Base-by-base conservation (phyloP, 1,284 basidiomycete genomes). In the Trichosporon faecale region DNA sequence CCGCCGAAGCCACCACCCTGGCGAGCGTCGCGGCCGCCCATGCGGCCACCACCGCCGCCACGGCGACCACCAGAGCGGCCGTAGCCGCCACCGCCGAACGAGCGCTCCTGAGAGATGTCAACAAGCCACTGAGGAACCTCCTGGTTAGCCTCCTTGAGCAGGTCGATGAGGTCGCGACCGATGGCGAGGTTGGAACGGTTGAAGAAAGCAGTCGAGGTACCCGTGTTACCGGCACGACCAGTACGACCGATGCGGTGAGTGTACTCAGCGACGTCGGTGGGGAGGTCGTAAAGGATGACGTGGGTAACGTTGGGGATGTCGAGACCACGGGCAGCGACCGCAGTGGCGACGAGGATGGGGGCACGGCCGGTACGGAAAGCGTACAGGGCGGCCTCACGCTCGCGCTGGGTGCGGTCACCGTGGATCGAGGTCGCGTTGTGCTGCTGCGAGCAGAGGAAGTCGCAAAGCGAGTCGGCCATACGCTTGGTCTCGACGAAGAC, bases 281-380 rank as follows among this genome's bases (percentile, higher is more conserved):
- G 96, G n/a, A 99, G 86, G 84, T 99, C 97, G 85, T 98, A 99
- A 85, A 83, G 77, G 86, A 99, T 88, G 79, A 99, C 96, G 84
- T 99, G 97, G 33, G 94, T 98, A 79, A 99, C 96, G 84, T 99
- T 97, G 77, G 97, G 97, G 77, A 99, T 99, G 86, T 99, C 96
- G 78, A 99, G 90, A 84, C 96, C 96, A 88, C 97, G 94, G 71
- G 97, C 96, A 66, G 96, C 96, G 71, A 99, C 97, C 68, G 96
- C 97, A 31, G 97, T 99, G 64, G 96, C 96, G 72, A 99, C 96
- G 82, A 99, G 88, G 84, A 99, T 92, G 65, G 96, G 96, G 0
- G 95, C 98, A 74, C 92, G 90, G 33, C 95, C 96, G 27, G 90
- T 91, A 73, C 93, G 91, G 92, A 99, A 99, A 18, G 95, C 96